A percentile compares a stretch with the other conserved stretches of the same genome.
These are phyloP conservation scores for Podospora fimiseda DNA, from an alignment of 495 filamentous ascomycete genomes.

Conservation along the genomic window DNA sequence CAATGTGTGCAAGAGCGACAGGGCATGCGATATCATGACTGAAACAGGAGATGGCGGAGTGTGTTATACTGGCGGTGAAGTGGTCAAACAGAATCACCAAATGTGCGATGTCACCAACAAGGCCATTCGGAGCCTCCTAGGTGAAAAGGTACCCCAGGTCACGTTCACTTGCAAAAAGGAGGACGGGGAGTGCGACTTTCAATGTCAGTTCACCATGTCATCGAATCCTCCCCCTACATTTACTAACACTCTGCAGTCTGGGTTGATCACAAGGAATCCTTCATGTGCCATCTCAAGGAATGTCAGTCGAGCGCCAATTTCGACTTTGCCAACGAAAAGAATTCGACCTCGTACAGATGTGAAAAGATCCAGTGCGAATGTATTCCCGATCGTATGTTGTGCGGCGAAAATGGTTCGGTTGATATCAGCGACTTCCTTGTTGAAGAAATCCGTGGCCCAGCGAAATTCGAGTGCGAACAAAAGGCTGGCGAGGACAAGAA, in stretches of 20 bases:
- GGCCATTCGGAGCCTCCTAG: slow-evolving; percentile 83
- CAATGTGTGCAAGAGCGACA: slow-evolving; percentile 82
- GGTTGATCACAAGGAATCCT: slow-evolving; percentile 89
- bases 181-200: slow-evolving; percentile 75
- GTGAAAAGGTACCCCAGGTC: slow-evolving; percentile 77
- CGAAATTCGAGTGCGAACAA: slow-evolving; percentile 67
- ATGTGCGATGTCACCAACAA: slow-evolving; percentile 95
- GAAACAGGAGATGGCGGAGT: slow-evolving; percentile 70
- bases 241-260: slow-evolving; percentile 61
- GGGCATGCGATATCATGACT: slow-evolving; percentile 81
- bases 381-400: slow-evolving; percentile 86
- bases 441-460: slow-evolving; percentile 75
- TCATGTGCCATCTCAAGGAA: slow-evolving; percentile 83
- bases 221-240: not conserved
- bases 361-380: slow-evolving; percentile 80
- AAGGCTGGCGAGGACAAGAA: slow-evolving; percentile 51
- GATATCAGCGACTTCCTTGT: slow-evolving; percentile 86
- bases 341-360: slow-evolving; percentile 78
- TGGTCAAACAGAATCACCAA: slow-evolving; percentile 91
- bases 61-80: slow-evolving; percentile 84
- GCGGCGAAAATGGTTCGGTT: slow-evolving; percentile 82
- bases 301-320: slow-evolving; percentile 67
- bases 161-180: slow-evolving; percentile 87
- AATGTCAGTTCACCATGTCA: slow-evolving; percentile 53
- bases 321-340: slow-evolving; percentile 52